Conservation (phyloP, 129 eudicot genomes). For the Tanacetum coccineum region DNA sequence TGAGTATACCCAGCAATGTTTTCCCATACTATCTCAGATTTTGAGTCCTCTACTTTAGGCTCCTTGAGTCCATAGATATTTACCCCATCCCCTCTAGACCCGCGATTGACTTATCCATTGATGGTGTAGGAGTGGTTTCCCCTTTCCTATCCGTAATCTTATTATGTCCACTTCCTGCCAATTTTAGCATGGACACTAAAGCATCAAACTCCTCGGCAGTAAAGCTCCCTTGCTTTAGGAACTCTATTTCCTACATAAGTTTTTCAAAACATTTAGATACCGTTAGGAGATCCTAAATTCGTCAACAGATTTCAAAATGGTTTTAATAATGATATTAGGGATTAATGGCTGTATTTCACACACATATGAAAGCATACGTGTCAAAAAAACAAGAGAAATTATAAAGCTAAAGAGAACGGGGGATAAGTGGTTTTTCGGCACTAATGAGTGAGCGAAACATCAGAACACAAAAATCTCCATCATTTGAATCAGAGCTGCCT, state of each 20-base stretch:
- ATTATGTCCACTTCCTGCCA: too few species aligned
- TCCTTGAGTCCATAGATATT: too few species aligned
- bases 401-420: slow-evolving; percentile 7
- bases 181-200: too few species aligned
- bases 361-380: not conserved
- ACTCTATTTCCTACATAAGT: slow-evolving; percentile 80
- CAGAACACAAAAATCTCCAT: slow-evolving; percentile 75
- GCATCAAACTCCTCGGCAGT: slow-evolving; percentile 74
- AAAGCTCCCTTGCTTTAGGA: slow-evolving; percentile 76
- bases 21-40: too few species aligned
- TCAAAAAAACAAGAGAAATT: not conserved
- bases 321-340: slow-evolving; percentile 10
- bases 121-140: too few species aligned
- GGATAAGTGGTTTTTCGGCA: slow-evolving; percentile 68
- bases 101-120: too few species aligned
- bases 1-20: slow-evolving; percentile 1
- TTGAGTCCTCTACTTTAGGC: too few species aligned
- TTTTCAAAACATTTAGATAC: not conserved
- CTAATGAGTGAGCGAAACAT: slow-evolving; percentile 88
- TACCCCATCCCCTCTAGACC: too few species aligned
- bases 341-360: slow-evolving; percentile 5
- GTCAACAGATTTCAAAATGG: not conserved
- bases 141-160: too few species aligned
- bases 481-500: slow-evolving; percentile 27
- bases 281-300: not conserved